phyloP scores from a whole-genome alignment of 2,329 filamentous ascomycete genomes.

The Fusarium lyarnte region DNA sequence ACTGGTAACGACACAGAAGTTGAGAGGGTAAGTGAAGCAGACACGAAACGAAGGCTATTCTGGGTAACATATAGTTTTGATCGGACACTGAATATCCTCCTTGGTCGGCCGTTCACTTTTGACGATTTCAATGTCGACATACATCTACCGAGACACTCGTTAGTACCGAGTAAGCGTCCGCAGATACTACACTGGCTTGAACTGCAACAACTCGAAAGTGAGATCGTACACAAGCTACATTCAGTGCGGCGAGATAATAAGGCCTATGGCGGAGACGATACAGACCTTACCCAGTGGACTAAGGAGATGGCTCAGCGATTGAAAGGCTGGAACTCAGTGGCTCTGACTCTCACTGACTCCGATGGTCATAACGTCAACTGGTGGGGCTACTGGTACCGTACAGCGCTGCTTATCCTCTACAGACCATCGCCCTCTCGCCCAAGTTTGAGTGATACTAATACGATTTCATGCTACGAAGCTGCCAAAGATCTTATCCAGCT shows the following conservation, averaged over 20 bases:
- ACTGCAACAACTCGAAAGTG: background rate
- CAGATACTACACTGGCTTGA: slow-evolving; percentile 17
- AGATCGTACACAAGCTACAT: slow-evolving; percentile 6
- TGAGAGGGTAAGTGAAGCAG: background rate
- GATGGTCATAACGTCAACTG: background rate
- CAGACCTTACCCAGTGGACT: background rate
- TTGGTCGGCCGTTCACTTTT: slow-evolving; percentile 8
- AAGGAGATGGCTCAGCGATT: background rate
- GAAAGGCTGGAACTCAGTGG: background rate
- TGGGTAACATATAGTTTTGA: slow-evolving; percentile 8
- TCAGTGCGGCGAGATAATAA: background rate
- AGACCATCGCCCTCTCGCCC: background rate
- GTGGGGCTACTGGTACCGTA: slow-evolving; percentile 18
- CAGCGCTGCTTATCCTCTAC: slow-evolving; percentile 8
- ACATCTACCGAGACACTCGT: background rate
- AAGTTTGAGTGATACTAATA: background rate
- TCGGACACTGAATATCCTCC: slow-evolving; percentile 3
- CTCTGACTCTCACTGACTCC: background rate
- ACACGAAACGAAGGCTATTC: slow-evolving; percentile 5
- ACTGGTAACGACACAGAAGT: rapidly evolving
- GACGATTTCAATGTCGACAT: background rate
- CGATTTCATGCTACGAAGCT: background rate
- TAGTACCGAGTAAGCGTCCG: background rate
- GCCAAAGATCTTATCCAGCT: slow-evolving; percentile 13
- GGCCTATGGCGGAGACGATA: rapidly evolving